These are phyloP conservation scores for Rubroboletus pulcherrimus DNA, from an alignment of 768 basidiomycete species.

Conservation along the genomic window DNA sequence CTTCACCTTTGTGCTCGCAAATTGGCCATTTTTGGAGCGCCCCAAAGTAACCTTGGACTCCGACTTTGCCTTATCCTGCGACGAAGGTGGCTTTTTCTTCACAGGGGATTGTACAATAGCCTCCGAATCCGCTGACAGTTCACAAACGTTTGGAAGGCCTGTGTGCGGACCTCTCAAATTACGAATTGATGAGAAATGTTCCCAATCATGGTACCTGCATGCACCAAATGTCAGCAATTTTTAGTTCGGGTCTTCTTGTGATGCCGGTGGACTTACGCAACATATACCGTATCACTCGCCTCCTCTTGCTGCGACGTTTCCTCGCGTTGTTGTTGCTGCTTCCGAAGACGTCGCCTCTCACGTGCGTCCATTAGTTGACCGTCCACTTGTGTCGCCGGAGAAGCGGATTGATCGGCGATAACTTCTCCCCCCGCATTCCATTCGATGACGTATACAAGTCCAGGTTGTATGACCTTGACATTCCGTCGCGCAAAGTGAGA, in stretches of 20 bases:
- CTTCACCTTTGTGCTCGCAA: constrained; percentile 21
- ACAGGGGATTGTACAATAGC: constrained; percentile 29
- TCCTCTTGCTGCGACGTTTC: constrained; percentile 20
- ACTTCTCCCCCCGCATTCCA: constrained; percentile 61
- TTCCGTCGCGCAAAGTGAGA: constrained; percentile 73
- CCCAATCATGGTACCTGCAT: constrained; percentile 85
- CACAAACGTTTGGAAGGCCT: constrained; percentile 63
- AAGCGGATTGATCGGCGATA: constrained; percentile 26
- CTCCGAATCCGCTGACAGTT: constrained; percentile 38
- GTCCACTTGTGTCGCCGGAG: constrained; percentile 26
- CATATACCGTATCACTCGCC: constrained; percentile 57
- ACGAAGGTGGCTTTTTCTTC: constrained; percentile 35
- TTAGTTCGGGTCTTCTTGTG: constrained; percentile 4
- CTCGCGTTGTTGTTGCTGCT: constrained; percentile 35
- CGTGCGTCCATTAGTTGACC: constrained; percentile 33
- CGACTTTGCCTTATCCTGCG: constrained; percentile 28
- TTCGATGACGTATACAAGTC: constrained; percentile 86
- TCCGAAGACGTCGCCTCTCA: constrained; percentile 41
- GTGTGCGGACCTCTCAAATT: constrained; percentile 81
- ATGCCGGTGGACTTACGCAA: constrained; percentile 62
- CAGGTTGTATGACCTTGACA: constrained; percentile 92
- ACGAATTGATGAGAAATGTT: constrained; percentile 92
- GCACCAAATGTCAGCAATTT: constrained; percentile 10
- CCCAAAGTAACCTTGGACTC: constrained; percentile 16
- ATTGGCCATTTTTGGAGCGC: constrained; percentile 24